A percentile compares a stretch with the other conserved stretches of the same genome.
These are phyloP conservation scores for Dipodascopsis tothii DNA, from an alignment of 805 yeast species.

Conservation along the genomic window DNA sequence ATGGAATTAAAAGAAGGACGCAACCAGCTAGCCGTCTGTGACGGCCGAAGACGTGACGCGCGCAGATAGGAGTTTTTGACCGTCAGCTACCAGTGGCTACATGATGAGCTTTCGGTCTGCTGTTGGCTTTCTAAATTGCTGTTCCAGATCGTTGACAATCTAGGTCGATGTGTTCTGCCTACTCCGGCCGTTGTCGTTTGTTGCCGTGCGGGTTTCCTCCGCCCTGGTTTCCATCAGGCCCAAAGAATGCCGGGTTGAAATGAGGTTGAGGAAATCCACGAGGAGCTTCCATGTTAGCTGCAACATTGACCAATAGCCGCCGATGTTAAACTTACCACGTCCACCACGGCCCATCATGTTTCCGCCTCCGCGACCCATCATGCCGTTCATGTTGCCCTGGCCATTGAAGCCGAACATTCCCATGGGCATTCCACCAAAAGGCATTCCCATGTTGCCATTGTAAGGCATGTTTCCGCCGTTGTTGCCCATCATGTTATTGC, in stretches of 20 bases:
- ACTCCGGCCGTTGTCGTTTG: constrained; percentile 15
- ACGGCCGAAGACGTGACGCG: no score
- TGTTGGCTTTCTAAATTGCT: no score
- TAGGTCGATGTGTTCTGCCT: neutral
- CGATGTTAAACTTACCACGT: constrained; percentile 3
- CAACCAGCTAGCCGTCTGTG: no score
- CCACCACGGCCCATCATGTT: constrained; percentile 16
- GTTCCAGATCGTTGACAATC: no score
- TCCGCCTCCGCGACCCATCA: constrained; percentile 11
- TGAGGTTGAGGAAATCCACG: constrained; percentile 21
- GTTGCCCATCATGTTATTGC: constrained; percentile 5
- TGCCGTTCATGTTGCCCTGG: constrained; percentile 10
- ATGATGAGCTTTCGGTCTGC: no score
- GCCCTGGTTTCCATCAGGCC: constrained; percentile 17
- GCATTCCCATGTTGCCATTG: constrained; percentile 4
- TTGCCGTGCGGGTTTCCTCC: constrained; percentile 24
- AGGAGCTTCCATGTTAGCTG: constrained; percentile 7
- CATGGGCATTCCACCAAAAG: constrained; percentile 19
- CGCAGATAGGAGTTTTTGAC: no score
- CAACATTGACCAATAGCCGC: neutral
- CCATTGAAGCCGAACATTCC: constrained; percentile 17
- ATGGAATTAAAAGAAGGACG: no score
- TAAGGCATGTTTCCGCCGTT: constrained; percentile 1
- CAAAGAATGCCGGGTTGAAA: constrained; percentile 20
- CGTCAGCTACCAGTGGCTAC: no score